A percentile compares a stretch with the other conserved stretches of the same genome.
These are phyloP conservation scores for Phytomonas serpens DNA, from an alignment of 208 protist species.

Conservation along the genomic window DNA sequence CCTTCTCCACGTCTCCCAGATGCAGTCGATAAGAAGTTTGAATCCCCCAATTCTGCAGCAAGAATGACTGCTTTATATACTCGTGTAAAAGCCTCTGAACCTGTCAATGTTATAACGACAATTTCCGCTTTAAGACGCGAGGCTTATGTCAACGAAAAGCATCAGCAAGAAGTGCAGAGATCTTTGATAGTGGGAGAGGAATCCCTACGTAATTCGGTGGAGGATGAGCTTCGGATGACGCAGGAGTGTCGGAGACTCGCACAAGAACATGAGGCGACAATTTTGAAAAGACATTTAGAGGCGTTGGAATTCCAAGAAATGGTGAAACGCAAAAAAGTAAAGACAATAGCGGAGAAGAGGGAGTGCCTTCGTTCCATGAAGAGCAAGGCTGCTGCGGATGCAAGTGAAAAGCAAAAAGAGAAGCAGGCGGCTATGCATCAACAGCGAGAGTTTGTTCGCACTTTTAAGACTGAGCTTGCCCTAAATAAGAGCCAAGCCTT, in stretches of 20 bases:
- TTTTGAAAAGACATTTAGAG: slow-evolving; percentile 30
- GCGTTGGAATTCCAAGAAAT: slow-evolving; percentile 30
- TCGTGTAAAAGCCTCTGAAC: not conserved
- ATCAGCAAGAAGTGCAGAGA: slow-evolving; percentile 20
- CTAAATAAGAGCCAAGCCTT: slow-evolving; percentile 24
- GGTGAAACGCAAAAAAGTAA: slow-evolving; percentile 14
- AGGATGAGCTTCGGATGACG: not conserved
- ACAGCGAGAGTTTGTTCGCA: slow-evolving; percentile 18
- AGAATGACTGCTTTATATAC: not conserved
- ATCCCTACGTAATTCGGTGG: not conserved
- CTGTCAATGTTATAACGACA: slow-evolving; percentile 26
- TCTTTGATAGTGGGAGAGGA: slow-evolving; percentile 33
- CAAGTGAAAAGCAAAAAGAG: slow-evolving; percentile 5
- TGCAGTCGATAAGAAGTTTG: not conserved
- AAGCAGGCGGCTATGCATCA: slow-evolving; percentile 10
- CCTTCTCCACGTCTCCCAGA: not conserved
- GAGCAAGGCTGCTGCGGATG: slow-evolving; percentile 14
- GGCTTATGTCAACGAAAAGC: not conserved
- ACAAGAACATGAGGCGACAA: slow-evolving; percentile 16
- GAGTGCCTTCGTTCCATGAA: slow-evolving; percentile 16
- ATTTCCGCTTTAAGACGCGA: not conserved
- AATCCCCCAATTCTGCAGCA: not conserved
- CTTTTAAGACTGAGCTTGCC: slow-evolving; percentile 23
- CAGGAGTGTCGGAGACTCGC: slow-evolving; percentile 12
- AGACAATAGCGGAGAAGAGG: slow-evolving; percentile 14